Percentiles rank a stretch among this genome's conserved stretches.
These are phyloP conservation scores for Mycosphaerella arachidis DNA, from an alignment of 2,329 filamentous ascomycete species.

Conservation along the genomic window DNA sequence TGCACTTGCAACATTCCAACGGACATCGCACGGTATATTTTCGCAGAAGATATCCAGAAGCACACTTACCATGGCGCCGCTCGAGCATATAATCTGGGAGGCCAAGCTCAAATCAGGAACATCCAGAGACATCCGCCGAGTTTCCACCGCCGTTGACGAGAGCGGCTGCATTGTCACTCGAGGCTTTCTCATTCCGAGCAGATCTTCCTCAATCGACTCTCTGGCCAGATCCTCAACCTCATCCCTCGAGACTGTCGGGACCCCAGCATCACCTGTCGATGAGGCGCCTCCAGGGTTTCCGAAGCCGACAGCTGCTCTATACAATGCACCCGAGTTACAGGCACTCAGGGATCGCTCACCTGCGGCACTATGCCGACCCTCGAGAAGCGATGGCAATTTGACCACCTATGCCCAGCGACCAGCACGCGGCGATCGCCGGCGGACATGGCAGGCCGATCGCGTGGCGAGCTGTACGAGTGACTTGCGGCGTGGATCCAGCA, in stretches of 20 bases:
- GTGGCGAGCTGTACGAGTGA: background rate
- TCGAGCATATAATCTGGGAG: slow-evolving; percentile 15
- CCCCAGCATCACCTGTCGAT: slow-evolving; percentile 14
- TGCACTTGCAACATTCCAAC: slow-evolving; percentile 5
- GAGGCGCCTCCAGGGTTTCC: slow-evolving; percentile 7
- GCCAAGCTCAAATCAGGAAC: slow-evolving; percentile 11
- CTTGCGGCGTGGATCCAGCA: background rate
- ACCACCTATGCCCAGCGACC: background rate
- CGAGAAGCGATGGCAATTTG: background rate
- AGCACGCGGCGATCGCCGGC: slow-evolving; percentile 5
- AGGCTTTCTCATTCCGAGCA: slow-evolving; percentile 20
- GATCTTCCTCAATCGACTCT: slow-evolving; percentile 15
- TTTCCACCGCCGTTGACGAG: slow-evolving; percentile 17
- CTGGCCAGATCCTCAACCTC: background rate
- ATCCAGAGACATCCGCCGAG: slow-evolving; percentile 7
- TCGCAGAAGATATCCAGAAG: background rate
- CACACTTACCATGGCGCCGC: slow-evolving; percentile 1
- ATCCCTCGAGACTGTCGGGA: slow-evolving; percentile 10
- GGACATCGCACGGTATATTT: slow-evolving; percentile 7
- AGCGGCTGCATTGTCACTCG: slow-evolving; percentile 19
- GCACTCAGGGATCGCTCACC: slow-evolving; percentile 5
- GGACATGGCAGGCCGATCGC: slow-evolving; percentile 1
- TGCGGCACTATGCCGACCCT: slow-evolving; percentile 11
- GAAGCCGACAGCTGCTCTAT: slow-evolving; percentile 8
- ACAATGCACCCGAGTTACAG: slow-evolving; percentile 7